Evolutionary conservation across 768 basidiomycete species (phyloP).

Genomic region (Pleurotus salmoneostramineus): DNA sequence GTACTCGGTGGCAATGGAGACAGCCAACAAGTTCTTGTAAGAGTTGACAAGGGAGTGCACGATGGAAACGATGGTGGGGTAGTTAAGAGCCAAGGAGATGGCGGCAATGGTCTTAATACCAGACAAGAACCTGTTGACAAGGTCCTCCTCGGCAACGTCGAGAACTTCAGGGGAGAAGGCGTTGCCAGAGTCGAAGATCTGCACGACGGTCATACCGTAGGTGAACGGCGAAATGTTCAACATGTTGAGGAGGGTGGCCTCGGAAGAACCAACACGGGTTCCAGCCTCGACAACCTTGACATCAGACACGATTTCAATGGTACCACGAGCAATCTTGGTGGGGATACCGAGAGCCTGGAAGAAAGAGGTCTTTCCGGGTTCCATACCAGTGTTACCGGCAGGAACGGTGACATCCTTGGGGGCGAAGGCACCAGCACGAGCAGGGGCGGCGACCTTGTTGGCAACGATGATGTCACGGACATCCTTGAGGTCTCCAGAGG

Average conservation of each 20-base stretch:
- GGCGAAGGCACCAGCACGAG: slow-evolving; percentile 95
- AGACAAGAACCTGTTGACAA: slow-evolving; percentile 87
- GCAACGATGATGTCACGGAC: slow-evolving; percentile 88
- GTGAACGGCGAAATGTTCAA: slow-evolving; percentile 99
- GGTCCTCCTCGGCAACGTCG: slow-evolving; percentile 88
- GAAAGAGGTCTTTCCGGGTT: slow-evolving; percentile 99
- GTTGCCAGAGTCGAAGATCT: slow-evolving; percentile 95
- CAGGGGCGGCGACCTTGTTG: slow-evolving; percentile 98
- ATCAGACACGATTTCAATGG: slow-evolving; percentile 98
- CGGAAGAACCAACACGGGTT: slow-evolving; percentile 92
- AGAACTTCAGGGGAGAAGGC: slow-evolving; percentile 87
- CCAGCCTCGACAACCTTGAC: slow-evolving; percentile 93
- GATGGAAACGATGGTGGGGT: slow-evolving; percentile 94
- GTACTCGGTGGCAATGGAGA: slow-evolving; percentile 90
- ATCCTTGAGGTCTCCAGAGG: slow-evolving; percentile 87
- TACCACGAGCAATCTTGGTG: slow-evolving; percentile 99
- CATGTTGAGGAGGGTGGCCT: slow-evolving; percentile 99
- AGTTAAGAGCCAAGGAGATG: slow-evolving; percentile 93
- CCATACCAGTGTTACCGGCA: slow-evolving; percentile 99
- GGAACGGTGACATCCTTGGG: slow-evolving; percentile 91
- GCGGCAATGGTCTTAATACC: slow-evolving; percentile 95
- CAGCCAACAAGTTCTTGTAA: slow-evolving; percentile 96
- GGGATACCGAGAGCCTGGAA: slow-evolving; percentile 99
- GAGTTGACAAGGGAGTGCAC: slow-evolving; percentile 95
- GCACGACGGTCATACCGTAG: slow-evolving; percentile 97